phyloP scores from a whole-genome alignment of 768 basidiomycete species.

The Suillus americanus region DNA sequence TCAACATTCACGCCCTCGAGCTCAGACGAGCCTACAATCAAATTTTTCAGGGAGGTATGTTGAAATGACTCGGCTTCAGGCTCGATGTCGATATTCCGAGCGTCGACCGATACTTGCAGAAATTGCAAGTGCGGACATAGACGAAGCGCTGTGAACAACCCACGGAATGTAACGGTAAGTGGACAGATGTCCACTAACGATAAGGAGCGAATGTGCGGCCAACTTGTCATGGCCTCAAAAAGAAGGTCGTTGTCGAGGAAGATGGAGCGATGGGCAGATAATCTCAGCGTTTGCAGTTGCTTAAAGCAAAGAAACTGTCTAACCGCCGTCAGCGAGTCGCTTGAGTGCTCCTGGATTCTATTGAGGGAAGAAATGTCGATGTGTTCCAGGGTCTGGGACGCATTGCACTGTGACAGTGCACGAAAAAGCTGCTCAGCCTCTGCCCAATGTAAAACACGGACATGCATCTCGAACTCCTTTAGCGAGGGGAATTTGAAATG shows the following conservation, averaged over 20 bases:
- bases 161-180: not conserved
- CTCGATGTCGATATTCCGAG: not conserved
- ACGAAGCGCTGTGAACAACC: not conserved
- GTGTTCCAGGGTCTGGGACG: not conserved
- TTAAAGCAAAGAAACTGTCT: not conserved
- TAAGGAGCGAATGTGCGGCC: not conserved
- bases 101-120: not conserved
- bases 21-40: not conserved
- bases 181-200: not conserved
- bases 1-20: not conserved
- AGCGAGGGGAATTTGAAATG: not conserved
- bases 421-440: not conserved
- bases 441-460: not conserved
- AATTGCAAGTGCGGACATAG: not conserved
- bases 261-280: not conserved
- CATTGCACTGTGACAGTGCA: slow-evolving; percentile 1
- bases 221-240: not conserved
- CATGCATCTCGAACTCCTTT: not conserved
- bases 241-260: not conserved
- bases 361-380: not conserved
- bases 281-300: not conserved
- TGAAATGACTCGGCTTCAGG: not conserved
- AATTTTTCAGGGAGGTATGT: not conserved
- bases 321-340: not conserved
- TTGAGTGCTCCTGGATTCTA: not conserved